Percentiles rank a stretch among this genome's conserved stretches.
phyloP scores from a whole-genome alignment of 2,329 filamentous ascomycete genomes.

The Keithomyces neogunnii region DNA sequence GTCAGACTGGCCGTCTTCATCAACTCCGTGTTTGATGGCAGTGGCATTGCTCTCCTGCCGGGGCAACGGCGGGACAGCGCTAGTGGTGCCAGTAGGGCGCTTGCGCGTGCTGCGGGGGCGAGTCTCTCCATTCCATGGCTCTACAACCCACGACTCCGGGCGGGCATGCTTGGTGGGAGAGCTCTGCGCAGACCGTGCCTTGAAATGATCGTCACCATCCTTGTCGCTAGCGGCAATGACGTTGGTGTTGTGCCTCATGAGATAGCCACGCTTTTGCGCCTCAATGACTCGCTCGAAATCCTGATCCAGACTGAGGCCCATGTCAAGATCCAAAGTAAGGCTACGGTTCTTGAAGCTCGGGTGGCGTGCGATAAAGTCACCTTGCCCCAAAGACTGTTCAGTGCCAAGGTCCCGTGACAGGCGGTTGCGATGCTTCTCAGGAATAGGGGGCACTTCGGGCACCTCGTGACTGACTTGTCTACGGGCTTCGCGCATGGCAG shows the following conservation, averaged over 20 bases:
- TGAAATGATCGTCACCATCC: constrained; percentile 45
- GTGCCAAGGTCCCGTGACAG: constrained; percentile 38
- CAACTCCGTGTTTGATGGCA: constrained; percentile 55
- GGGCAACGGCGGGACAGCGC: constrained; percentile 72
- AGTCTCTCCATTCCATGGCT: constrained; percentile 85
- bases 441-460: constrained; percentile 50
- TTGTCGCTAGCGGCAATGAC: constrained; percentile 87
- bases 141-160: constrained; percentile 89
- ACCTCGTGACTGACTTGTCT: constrained; percentile 75
- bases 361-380: constrained; percentile 49
- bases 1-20: constrained; percentile 56
- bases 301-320: constrained; percentile 78
- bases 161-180: constrained; percentile 69
- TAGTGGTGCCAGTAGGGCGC: constrained; percentile 31
- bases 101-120: constrained; percentile 59
- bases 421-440: constrained; percentile 49
- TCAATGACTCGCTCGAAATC: constrained; percentile 96
- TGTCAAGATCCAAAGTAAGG: constrained; percentile 71
- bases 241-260: constrained; percentile 98
- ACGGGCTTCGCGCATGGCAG: constrained; percentile 77
- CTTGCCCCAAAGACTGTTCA: constrained; percentile 25
- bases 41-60: constrained; percentile 77
- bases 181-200: constrained; percentile 54
- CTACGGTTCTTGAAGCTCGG: constrained; percentile 75
- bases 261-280: constrained; percentile 95